Conservation (phyloP, 164 flowering plant species). For the Platanus orientalis region DNA sequence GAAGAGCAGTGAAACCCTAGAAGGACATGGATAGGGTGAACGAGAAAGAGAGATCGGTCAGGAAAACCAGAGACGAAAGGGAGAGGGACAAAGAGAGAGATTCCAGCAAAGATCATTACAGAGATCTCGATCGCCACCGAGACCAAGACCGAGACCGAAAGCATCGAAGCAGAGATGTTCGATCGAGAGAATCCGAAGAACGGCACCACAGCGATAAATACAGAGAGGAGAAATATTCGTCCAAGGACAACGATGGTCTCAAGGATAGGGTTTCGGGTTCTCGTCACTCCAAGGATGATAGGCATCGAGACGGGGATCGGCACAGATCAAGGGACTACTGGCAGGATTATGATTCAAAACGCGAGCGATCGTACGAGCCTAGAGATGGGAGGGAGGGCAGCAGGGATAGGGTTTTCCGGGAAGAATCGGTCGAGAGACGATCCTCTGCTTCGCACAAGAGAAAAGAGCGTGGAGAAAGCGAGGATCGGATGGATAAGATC, state of each 20-base stretch:
- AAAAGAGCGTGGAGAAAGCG: constrained; percentile 56
- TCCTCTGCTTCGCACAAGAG: constrained; percentile 39
- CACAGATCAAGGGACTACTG: constrained; percentile 9
- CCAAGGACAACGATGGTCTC: constrained; percentile 1
- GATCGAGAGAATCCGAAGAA: constrained; percentile 8
- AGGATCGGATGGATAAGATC: constrained; percentile 31
- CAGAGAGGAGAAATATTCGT: constrained; percentile 19
- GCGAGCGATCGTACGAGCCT: constrained; percentile 28
- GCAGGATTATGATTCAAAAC: constrained; percentile 16
- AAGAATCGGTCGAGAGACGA: constrained; percentile 24
- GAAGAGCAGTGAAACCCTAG: not conserved
- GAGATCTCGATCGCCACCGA: constrained; percentile 6
- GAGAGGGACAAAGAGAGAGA: constrained; percentile 19
- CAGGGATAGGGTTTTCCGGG: constrained; percentile 18
- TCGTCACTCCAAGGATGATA: constrained; percentile 10
- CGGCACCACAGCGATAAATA: constrained; percentile 9
- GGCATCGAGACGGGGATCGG: constrained; percentile 18
- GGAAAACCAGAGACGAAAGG: constrained; percentile 15
- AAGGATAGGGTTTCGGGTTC: too few species aligned
- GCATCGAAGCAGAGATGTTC: constrained; percentile 13
- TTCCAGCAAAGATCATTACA: constrained; percentile 5
- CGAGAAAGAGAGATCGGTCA: constrained; percentile 13
- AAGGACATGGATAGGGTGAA: constrained; percentile 13
- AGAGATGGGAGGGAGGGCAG: constrained; percentile 26
- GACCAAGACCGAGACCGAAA: constrained; percentile 19